Base-by-base conservation (phyloP, 441 rosid species). In the Breynia disticha region DNA sequence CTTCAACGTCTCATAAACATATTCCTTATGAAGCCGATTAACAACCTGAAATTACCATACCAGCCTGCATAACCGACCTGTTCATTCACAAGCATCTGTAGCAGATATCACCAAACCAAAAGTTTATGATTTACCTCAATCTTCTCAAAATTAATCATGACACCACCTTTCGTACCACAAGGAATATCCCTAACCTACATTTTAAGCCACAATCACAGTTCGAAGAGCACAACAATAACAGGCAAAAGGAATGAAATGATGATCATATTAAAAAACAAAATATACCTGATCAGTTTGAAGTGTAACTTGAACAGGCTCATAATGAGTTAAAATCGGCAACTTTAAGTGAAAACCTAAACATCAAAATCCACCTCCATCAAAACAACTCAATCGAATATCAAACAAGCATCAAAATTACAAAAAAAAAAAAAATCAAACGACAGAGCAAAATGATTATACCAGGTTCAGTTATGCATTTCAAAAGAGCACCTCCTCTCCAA, bases 131-230 rank as follows among this genome's bases (percentile, higher is more conserved):
- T 62, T 62, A 81, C 95, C 81, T 87, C 93, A 54, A 90, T 87
- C 76, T 90, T 90, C 76, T 77, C 95, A 60, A 90, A 90, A 70
- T 67, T 78, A 63, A 87, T 87, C 96, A 90, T 77, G 14, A 90
- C 96, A 64, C 96, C 97, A 52, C 97, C 96, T 77, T 90, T 90
- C 16, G 97, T 90, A 50, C 97, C 96, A 62, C 97, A 90, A 8
- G 97, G 97, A 67, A 90, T 90, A 63, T 87, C 88, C 69, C 76
- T 87, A 56, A 90, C 97, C 95, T 84, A 68, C 66, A 63, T 16
- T 61, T 60, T n/a, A 0, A 60, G 42, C 50, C 21, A 46, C 12
- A 21, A 35, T 41, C 53, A 50, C 16, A 19, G 46, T 46, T 50
- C 41, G 41, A 54, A 18, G 45, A 22, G 16, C 24, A 64, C 42